Evolutionary conservation across 2,329 filamentous ascomycete genomes (phyloP).

Genomic region (Aspergillus spinulosporus): DNA sequence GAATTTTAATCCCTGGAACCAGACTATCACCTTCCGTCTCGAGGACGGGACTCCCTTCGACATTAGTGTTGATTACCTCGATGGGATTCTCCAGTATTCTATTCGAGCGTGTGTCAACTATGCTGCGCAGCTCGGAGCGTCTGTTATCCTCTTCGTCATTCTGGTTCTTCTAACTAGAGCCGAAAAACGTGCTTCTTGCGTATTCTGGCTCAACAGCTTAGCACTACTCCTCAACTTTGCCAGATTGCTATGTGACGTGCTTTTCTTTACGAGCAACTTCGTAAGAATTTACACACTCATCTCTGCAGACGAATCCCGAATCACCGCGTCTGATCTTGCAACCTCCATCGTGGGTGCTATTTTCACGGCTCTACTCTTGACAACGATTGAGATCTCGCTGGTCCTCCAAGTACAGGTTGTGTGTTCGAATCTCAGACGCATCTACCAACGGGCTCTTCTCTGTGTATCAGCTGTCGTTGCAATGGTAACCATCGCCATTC

Average conservation of each 20-base stretch:
- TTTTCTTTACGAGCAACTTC: conserved; percentile 63
- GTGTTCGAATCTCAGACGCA: conserved; percentile 51
- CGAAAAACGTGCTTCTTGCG: conserved; percentile 62
- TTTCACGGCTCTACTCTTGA: conserved; percentile 54
- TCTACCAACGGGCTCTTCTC: conserved; percentile 50
- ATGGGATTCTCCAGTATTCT: conserved; percentile 50
- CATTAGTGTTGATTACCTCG: conserved; percentile 46
- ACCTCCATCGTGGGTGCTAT: conserved; percentile 52
- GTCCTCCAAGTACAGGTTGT: conserved; percentile 65
- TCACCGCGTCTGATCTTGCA: conserved; percentile 49
- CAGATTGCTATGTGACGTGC: conserved; percentile 46
- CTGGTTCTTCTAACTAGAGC: conserved; percentile 67
- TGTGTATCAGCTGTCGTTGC: conserved; percentile 52
- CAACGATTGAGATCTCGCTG: conserved; percentile 60
- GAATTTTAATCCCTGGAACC: conserved; percentile 54
- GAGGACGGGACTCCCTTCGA: conserved; percentile 47
- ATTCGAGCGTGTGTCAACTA: conserved; percentile 62
- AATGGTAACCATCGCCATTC: conserved; percentile 54
- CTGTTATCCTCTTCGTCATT: conserved; percentile 63
- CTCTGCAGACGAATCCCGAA: conserved; percentile 54
- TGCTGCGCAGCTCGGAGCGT: conserved; percentile 69
- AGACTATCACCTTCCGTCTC: conserved; percentile 51
- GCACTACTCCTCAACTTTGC: conserved; percentile 62
- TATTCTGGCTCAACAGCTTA: conserved; percentile 66
- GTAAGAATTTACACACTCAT: conserved; percentile 63